Evolutionary conservation across 495 filamentous ascomycete species (phyloP).

Genomic region (Neurospora sublineolata): DNA sequence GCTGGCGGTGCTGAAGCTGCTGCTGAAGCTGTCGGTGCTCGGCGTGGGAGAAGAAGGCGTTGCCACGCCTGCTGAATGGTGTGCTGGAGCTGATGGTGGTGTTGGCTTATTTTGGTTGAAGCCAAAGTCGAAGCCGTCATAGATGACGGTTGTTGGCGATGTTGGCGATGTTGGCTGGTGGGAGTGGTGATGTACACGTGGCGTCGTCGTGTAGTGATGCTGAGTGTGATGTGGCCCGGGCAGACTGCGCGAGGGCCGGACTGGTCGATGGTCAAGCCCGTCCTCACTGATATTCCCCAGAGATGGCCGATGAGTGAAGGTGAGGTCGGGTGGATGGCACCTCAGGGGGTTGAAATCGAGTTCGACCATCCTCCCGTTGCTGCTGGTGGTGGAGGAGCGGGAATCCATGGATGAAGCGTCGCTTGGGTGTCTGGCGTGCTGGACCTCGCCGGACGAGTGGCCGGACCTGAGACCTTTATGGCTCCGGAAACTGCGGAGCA

Average conservation of each 20-base stretch:
- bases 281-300: not conserved
- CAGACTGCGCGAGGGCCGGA: constrained; percentile 11
- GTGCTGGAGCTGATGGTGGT: not conserved
- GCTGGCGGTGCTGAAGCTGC: constrained; percentile 1
- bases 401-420: constrained; percentile 16
- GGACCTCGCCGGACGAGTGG: constrained; percentile 5
- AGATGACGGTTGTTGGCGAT: constrained; percentile 16
- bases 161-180: not conserved
- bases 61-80: not conserved
- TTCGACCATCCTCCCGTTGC: constrained; percentile 19
- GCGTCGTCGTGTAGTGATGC: not conserved
- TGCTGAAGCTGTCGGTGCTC: constrained; percentile 4
- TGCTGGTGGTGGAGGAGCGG: constrained; percentile 17
- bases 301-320: not conserved
- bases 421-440: constrained; percentile 12
- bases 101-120: constrained; percentile 8
- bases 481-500: constrained; percentile 23
- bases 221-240: not conserved
- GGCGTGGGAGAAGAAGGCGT: constrained; percentile 4
- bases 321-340: constrained; percentile 17
- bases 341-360: constrained; percentile 27
- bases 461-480: constrained; percentile 13
- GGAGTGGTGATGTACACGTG: not conserved
- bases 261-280: constrained; percentile 11
- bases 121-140: constrained; percentile 28